Evolutionary conservation across 2,329 filamentous ascomycete species (phyloP).

Genomic region (Cercospora beticola): DNA sequence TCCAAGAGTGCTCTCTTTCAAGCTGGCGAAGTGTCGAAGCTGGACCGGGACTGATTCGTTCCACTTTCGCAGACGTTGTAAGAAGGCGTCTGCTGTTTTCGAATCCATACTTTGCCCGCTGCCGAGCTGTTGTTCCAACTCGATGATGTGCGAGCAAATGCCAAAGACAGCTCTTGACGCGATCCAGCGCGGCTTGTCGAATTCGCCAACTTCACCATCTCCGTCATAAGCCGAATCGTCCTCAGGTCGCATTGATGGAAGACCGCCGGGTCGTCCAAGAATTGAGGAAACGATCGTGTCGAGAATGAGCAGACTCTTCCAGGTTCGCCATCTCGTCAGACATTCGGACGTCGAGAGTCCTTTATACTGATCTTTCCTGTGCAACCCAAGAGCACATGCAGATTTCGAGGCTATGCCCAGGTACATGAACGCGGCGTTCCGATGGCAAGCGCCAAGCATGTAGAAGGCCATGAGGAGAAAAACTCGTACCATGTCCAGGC

Average conservation of each 20-base stretch:
- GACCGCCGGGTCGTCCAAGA: slow-evolving; percentile 47
- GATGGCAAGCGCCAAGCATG: slow-evolving; percentile 58
- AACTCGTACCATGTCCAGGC: slow-evolving; percentile 52
- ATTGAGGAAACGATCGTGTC: slow-evolving; percentile 52
- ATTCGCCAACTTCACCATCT: slow-evolving; percentile 14
- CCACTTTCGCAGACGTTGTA: slow-evolving; percentile 24
- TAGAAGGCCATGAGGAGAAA: slow-evolving; percentile 61
- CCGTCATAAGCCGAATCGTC: slow-evolving; percentile 22
- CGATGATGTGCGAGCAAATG: slow-evolving; percentile 26
- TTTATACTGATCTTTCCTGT: slow-evolving; percentile 38
- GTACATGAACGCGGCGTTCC: slow-evolving; percentile 64
- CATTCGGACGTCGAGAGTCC: slow-evolving; percentile 22
- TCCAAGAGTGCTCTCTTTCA: slow-evolving; percentile 21
- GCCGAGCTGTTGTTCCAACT: slow-evolving; percentile 26
- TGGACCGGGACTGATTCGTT: slow-evolving; percentile 23
- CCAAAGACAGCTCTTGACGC: slow-evolving; percentile 19
- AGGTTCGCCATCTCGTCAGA: slow-evolving; percentile 42
- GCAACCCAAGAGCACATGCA: slow-evolving; percentile 58
- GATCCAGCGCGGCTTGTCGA: slow-evolving; percentile 21
- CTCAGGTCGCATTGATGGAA: slow-evolving; percentile 21
- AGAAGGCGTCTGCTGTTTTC: slow-evolving; percentile 21
- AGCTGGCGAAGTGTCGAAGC: slow-evolving; percentile 28
- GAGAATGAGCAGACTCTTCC: slow-evolving; percentile 51
- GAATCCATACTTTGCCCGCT: slow-evolving; percentile 21
- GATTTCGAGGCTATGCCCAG: slow-evolving; percentile 59